Percentiles rank a stretch among this genome's conserved stretches.
Evolutionary conservation across 2,329 filamentous ascomycete species (phyloP).

Genomic region (Cercospora zeae-maydis): DNA sequence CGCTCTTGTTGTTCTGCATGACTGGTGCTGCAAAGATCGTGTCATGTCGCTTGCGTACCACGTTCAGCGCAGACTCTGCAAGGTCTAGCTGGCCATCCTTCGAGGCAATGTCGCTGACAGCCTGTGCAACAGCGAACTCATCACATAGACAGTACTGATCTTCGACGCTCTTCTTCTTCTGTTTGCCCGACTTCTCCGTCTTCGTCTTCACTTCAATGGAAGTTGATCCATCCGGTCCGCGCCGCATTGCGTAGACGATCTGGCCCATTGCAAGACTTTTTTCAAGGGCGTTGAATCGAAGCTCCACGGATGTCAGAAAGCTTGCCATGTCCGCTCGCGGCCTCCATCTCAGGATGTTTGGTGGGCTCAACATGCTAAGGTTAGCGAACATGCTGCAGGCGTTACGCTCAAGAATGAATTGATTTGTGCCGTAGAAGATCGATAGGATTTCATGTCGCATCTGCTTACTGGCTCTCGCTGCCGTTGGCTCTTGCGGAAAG

Average conservation of each 20-base stretch:
- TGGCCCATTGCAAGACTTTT: neutral
- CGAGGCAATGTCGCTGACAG: neutral
- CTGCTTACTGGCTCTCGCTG: constrained; percentile 19
- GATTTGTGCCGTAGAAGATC: constrained; percentile 24
- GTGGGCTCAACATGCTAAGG: constrained; percentile 17
- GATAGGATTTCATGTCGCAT: constrained; percentile 22
- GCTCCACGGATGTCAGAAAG: constrained; percentile 15
- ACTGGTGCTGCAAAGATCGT: constrained; percentile 11
- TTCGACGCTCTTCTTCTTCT: constrained; percentile 6
- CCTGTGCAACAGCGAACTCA: constrained; percentile 7
- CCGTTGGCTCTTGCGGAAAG: constrained; percentile 21
- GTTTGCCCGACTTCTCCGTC: constrained; percentile 8
- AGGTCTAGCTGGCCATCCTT: constrained; percentile 7
- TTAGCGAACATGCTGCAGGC: constrained; percentile 14
- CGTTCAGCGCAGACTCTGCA: constrained; percentile 8
- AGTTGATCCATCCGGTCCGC: constrained; percentile 2
- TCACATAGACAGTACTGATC: constrained; percentile 17
- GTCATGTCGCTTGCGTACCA: constrained; percentile 15
- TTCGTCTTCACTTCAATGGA: constrained; percentile 15
- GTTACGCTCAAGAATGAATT: constrained; percentile 21
- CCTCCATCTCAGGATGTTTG: constrained; percentile 19
- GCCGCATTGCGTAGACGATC: constrained; percentile 14
- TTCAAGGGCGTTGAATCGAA: constrained; percentile 14
- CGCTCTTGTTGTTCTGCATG: constrained; percentile 8
- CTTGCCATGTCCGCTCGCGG: constrained; percentile 13